Conservation (phyloP, 352 stramenopile genomes). For the Pythium oligandrum region DNA sequence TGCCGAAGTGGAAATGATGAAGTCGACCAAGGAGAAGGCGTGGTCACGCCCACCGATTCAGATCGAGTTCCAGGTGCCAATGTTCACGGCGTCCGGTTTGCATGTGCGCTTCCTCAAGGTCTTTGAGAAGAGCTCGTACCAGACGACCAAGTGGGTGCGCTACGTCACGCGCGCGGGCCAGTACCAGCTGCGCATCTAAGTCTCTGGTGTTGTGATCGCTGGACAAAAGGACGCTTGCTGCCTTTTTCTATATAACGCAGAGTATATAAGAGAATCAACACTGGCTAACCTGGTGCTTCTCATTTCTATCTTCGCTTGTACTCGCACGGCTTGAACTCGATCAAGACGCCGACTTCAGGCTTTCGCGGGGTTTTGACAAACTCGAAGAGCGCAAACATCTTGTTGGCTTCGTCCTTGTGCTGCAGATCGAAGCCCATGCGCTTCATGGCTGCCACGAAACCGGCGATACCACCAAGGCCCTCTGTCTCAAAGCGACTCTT, state of each 20-base stretch:
- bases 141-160: conserved; percentile 97
- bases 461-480: conserved; percentile 52
- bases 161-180: conserved; percentile 97
- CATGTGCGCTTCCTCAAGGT: conserved; percentile 98
- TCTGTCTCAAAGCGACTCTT: conserved; percentile 82
- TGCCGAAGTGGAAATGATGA: conserved; percentile 96
- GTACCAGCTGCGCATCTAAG: conserved; percentile 97
- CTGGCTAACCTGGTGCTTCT: too few relatives aligned
- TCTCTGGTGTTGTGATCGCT: too few relatives aligned
- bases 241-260: background rate
- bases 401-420: conserved; percentile 75
- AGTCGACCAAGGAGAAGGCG: conserved; percentile 93
- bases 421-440: conserved; percentile 68
- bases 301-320: conserved; percentile 71
- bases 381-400: conserved; percentile 86
- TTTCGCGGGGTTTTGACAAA: conserved; percentile 62
- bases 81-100: conserved; percentile 97
- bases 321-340: conserved; percentile 82
- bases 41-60: conserved; percentile 96
- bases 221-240: too few relatives aligned
- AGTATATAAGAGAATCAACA: too few relatives aligned
- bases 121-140: conserved; percentile 98
- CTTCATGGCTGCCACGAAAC: conserved; percentile 55
- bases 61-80: conserved; percentile 97
- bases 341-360: conserved; percentile 37